Conservation (phyloP, 306 rosid genomes). For the Sesbania bispinosa region DNA sequence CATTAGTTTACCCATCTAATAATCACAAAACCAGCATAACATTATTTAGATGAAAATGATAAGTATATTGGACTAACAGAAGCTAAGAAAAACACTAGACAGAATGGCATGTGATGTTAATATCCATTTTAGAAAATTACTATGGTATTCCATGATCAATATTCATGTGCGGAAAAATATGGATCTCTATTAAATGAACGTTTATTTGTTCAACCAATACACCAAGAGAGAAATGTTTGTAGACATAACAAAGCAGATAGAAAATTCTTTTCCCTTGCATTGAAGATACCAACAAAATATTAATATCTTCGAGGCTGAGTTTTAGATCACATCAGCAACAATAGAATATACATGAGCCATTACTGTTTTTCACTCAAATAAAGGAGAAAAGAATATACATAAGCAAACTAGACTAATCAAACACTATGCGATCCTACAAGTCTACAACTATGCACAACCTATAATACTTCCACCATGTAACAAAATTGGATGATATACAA, state of each 20-base stretch:
- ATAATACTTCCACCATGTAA: slow-evolving; percentile 32
- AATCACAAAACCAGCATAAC: no score
- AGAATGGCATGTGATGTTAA: background rate
- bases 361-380: background rate
- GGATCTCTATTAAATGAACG: background rate
- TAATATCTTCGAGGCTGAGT: slow-evolving; percentile 28
- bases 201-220: background rate
- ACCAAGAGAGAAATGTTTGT: background rate
- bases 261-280: background rate
- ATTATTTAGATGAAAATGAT: no score
- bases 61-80: background rate
- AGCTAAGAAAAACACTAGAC: background rate
- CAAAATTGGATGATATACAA: slow-evolving; percentile 53
- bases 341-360: slow-evolving; percentile 42
- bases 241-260: background rate
- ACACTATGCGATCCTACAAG: slow-evolving; percentile 37
- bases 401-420: slow-evolving; percentile 37
- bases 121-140: background rate
- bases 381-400: slow-evolving; percentile 36
- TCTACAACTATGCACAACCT: slow-evolving; percentile 64
- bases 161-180: background rate
- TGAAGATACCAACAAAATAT: slow-evolving; percentile 40
- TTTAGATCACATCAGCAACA: slow-evolving; percentile 27
- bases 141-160: background rate
- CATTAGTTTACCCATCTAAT: no score